Conservation (phyloP, 75 land plant genomes). For the Pinus tabuliformis region DNA sequence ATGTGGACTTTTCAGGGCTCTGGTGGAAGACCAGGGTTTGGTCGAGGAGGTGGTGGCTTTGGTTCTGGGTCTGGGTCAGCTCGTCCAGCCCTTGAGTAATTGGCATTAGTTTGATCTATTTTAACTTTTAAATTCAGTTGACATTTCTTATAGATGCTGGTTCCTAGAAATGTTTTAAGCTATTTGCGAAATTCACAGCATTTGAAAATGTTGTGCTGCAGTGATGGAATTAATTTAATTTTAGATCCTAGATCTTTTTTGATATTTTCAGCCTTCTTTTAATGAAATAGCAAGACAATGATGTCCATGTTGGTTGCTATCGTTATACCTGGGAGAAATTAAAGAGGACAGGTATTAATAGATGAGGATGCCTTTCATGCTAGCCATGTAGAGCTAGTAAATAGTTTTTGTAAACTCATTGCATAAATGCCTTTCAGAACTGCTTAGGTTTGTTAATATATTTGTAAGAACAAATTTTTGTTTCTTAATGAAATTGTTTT, state of each 20-base stretch:
- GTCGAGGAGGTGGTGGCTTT: slow-evolving; percentile 24
- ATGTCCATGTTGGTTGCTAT: neutral
- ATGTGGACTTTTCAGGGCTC: neutral
- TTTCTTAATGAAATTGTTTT: too few species aligned
- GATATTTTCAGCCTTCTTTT: neutral
- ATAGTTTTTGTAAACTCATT: too few species aligned
- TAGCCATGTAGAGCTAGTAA: too few species aligned
- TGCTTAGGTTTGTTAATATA: too few species aligned
- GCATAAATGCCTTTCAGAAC: too few species aligned
- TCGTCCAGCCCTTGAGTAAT: neutral
- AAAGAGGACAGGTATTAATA: neutral
- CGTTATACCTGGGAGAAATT: neutral
- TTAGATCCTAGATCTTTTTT: neutral
- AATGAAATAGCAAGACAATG: neutral
- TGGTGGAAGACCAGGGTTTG: slow-evolving; percentile 31
- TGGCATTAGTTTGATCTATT: neutral
- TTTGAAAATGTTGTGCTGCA: neutral
- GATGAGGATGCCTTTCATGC: neutral
- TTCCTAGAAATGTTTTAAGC: too few species aligned
- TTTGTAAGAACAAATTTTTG: too few species aligned
- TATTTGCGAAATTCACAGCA: too few species aligned
- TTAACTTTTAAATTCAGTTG: neutral
- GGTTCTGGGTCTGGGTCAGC: neutral
- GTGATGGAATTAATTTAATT: neutral
- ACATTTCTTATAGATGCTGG: neutral